Percentiles rank a stretch among this genome's conserved stretches.
Evolutionary conservation across 768 basidiomycete species (phyloP).

Genomic region (Trametes cubensis): DNA sequence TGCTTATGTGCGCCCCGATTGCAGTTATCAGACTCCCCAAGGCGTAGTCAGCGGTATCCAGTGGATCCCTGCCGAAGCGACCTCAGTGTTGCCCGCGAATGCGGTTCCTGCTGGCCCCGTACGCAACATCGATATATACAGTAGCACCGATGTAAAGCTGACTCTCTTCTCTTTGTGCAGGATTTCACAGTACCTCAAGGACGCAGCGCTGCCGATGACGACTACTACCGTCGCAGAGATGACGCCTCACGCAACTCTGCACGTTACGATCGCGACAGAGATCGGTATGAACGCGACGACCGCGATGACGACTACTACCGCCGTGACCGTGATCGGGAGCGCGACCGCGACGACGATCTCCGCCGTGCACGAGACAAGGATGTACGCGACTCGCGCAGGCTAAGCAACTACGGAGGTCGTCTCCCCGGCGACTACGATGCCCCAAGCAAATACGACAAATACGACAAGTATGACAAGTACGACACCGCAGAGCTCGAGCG

Average conservation of each 20-base stretch:
- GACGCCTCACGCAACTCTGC: slow-evolving; percentile 36
- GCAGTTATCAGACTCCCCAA: slow-evolving; percentile 70
- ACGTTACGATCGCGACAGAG: slow-evolving; percentile 25
- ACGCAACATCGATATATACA: slow-evolving; percentile 24
- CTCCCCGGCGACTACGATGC: slow-evolving; percentile 4
- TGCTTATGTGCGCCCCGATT: not conserved
- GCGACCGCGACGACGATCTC: slow-evolving; percentile 42
- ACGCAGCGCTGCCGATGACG: slow-evolving; percentile 39
- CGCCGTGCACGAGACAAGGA: slow-evolving; percentile 40
- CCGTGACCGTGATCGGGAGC: slow-evolving; percentile 26
- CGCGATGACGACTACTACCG: slow-evolving; percentile 42
- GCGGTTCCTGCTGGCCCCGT: slow-evolving; percentile 63
- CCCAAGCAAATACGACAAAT: slow-evolving; percentile 4
- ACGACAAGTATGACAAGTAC: slow-evolving; percentile 24
- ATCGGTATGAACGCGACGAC: slow-evolving; percentile 25
- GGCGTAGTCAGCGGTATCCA: slow-evolving; percentile 69
- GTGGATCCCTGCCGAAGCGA: slow-evolving; percentile 72
- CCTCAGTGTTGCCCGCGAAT: slow-evolving; percentile 58
- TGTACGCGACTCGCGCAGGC: slow-evolving; percentile 47
- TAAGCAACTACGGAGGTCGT: slow-evolving; percentile 26
- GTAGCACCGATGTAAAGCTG: not conserved
- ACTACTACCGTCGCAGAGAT: slow-evolving; percentile 50
- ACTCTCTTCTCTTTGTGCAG: slow-evolving; percentile 35
- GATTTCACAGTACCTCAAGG: slow-evolving; percentile 63
- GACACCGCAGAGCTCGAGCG: slow-evolving; percentile 43